Conservation (phyloP, 768 basidiomycete species). For the Boletus subcaerulescens region DNA sequence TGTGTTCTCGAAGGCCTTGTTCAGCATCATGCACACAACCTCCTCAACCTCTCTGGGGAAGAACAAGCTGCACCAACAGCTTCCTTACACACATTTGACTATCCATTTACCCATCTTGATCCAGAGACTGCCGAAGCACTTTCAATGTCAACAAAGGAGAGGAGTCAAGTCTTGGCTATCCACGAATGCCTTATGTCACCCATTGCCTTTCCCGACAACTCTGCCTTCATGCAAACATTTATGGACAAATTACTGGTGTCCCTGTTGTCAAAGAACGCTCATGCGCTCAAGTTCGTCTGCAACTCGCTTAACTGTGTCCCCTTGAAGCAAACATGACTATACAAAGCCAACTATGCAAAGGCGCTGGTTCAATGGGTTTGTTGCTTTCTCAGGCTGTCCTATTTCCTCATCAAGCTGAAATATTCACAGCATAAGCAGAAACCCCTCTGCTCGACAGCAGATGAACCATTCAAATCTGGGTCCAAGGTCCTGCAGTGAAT, state of each 20-base stretch:
- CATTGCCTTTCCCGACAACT: background rate
- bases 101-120: background rate
- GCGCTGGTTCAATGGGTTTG: background rate
- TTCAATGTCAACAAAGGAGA: background rate
- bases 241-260: background rate
- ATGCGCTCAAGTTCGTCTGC: background rate
- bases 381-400: too few species aligned
- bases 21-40: background rate
- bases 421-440: too few species aligned
- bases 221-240: fast-evolving
- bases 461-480: background rate
- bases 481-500: background rate
- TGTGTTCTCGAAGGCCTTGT: background rate
- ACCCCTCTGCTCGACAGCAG: background rate
- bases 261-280: background rate
- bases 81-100: background rate
- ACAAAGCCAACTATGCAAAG: background rate
- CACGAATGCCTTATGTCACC: background rate
- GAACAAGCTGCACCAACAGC: background rate
- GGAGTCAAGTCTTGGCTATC: background rate
- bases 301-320: background rate
- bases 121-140: background rate
- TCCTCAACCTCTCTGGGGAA: background rate
- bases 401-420: too few species aligned
- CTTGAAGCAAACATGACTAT: background rate